Evolutionary conservation across 179 eudicot species (phyloP), one percentile per base, ranked within the genome.

Genomic region (Corrigiola litoralis): DNA sequence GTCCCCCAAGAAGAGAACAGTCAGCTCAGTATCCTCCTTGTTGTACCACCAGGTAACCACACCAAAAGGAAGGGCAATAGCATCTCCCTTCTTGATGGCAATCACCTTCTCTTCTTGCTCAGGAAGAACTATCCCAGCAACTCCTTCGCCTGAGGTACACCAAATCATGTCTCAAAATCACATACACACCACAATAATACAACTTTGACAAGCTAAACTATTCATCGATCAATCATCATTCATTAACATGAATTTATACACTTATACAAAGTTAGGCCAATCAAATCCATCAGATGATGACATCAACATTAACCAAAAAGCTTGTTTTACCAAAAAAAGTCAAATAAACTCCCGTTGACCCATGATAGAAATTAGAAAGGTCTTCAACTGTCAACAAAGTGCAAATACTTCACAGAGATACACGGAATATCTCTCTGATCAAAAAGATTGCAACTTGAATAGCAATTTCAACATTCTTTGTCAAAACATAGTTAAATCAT

Each of bases 91-190:
- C 77, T 81, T 87, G 52, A 89, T 81, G 12, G 84, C 64, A 4
- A 89, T 33, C 60, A 85, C 88, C 75, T 89, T 89, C 77, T 89
- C 96, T 51, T 89, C 96, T 28, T 89, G 65, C 75, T 89, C 96
- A 3, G 96, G 96, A 6, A 85, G 87, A 53, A 89, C 87, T 20
- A 89, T 76, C 20, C 96, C 96, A 46, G 86, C 89, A 23, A 81
- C 87, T 72, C 96, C 96, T 56, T 42, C 42, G 14, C 96, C 96
- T 89, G 44, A 9, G 36, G 11, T n/a, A 44, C n/a, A 10, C 6
- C 31, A 44, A 44, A 9, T 25, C 52, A 42, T 2, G 1, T 36
- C 38, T 13, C 4, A 42, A 1, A 18, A 10, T 51, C 42, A 54
- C 40, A 6, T 31, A 32, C n/a, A n/a, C n/a, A n/a, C n/a, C n/a